Conservation (phyloP, 495 filamentous ascomycete species). For the Talaromyces wortmannii region DNA sequence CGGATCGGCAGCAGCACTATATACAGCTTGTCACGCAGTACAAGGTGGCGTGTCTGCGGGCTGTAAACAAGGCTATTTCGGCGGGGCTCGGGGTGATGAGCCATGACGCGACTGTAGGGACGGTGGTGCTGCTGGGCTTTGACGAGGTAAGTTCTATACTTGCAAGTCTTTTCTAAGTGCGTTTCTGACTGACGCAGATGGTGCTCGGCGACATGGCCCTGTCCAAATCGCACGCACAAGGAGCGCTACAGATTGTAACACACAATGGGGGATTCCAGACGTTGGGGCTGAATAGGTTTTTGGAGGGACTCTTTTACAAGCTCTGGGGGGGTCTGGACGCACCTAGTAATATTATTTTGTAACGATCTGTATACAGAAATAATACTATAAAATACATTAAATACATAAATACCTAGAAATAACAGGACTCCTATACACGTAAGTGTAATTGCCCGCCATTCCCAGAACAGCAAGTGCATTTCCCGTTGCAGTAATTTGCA, state of each 20-base stretch:
- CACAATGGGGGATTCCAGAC: background rate
- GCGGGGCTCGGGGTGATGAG: background rate
- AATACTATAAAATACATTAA: no score
- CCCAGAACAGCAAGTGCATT: background rate
- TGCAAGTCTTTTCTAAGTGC: background rate
- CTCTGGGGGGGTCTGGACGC: background rate
- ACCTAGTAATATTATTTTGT: background rate
- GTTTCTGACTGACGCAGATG: background rate
- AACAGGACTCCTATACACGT: no score
- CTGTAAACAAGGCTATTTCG: background rate
- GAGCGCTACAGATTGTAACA: background rate
- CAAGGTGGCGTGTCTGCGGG: background rate
- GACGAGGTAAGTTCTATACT: background rate
- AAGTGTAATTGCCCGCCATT: no score
- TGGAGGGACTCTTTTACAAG: background rate
- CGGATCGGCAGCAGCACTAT: background rate
- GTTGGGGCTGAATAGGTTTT: background rate
- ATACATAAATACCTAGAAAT: no score
- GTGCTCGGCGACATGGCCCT: background rate
- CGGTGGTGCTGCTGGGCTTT: background rate
- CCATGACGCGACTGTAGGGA: background rate
- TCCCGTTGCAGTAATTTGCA: background rate
- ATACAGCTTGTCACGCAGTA: background rate
- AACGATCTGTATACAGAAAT: background rate
- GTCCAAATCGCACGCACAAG: background rate